Base-by-base conservation (phyloP, 1,139 yeast genomes). In the Nakaseomyces uthaithaninus region DNA sequence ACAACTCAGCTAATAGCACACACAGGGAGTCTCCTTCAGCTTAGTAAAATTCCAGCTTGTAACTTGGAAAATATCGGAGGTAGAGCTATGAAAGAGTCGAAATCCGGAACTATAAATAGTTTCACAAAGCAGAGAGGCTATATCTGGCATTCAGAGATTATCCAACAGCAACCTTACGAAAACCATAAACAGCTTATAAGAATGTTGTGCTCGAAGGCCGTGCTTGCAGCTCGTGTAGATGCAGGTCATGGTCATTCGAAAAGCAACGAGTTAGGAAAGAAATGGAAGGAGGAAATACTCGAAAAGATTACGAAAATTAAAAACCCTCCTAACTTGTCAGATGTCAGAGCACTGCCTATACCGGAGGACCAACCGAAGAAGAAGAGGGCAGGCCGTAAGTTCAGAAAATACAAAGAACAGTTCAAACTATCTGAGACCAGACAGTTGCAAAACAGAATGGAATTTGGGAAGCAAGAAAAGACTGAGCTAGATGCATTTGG, bases 11-110 rank as follows among this genome's bases (percentile, higher is more conserved):
- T 91, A 10, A 62, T 91, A 33, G 74, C 86, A 1, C 70, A 75
- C 17, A 66, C 77, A 0, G 94, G 95, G 1, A 87, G 95, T 0
- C 59, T 91, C 10, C 65, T 66, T n/a, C 80, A 75, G 10, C 62
- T 91, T 11, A 76, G 89, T 3, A 64, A 65, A 27, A 76, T 86
- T 0, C 95, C 96, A 0, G 72, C 94, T 4, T 83, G 96, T 50
- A 91, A 91, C 55, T 55, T 91, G 7, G 79, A 95, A 0, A 75
- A 94, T 0, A 59, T 86, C 28, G 96, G 96, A 0, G 96, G 96
- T 0, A 75, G 78, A 14, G 74, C 75, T 9, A 55, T 47, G 38
- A 64, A 66, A 4, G 57, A 64, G 15, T 72, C 71, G 1, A 62
- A 69, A 34, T 72, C 72, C 10, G 57, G 60, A 19, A 55, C 63